Percentiles rank a stretch among this genome's conserved stretches.
Conservation (phyloP, 345 rosid genomes). For the Murraya koenigii region DNA sequence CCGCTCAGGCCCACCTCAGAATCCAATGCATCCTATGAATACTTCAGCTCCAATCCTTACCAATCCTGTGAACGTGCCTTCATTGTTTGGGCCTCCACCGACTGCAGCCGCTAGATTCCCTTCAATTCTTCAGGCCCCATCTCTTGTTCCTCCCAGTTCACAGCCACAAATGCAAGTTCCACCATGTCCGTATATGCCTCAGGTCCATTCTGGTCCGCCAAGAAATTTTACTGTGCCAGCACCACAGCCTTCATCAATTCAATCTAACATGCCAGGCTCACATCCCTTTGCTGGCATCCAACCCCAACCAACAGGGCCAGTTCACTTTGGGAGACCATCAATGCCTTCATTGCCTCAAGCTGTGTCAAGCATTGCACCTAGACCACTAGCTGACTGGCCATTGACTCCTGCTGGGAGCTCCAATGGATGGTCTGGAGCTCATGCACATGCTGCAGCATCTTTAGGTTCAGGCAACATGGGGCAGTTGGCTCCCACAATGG, state of each 20-base stretch:
- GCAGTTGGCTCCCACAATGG: slow-evolving; percentile 35
- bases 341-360: slow-evolving; percentile 39
- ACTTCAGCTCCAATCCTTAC: slow-evolving; percentile 34
- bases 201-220: slow-evolving; percentile 32
- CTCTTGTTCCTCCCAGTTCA: slow-evolving; percentile 31
- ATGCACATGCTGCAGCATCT: slow-evolving; percentile 7
- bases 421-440: slow-evolving; percentile 36
- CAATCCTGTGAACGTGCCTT: slow-evolving; percentile 32
- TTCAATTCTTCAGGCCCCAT: slow-evolving; percentile 37
- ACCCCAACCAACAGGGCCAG: slow-evolving; percentile 34
- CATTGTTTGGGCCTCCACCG: slow-evolving; percentile 50
- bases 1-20: slow-evolving; percentile 32
- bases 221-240: slow-evolving; percentile 37
- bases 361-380: slow-evolving; percentile 27
- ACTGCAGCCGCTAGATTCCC: slow-evolving; percentile 28
- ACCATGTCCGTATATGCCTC: slow-evolving; percentile 30
- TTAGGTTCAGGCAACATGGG: slow-evolving; percentile 35
- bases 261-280: slow-evolving; percentile 26
- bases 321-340: slow-evolving; percentile 32
- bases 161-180: slow-evolving; percentile 31
- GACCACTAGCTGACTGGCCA: slow-evolving; percentile 34
- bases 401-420: slow-evolving; percentile 31
- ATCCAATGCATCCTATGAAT: slow-evolving; percentile 29
- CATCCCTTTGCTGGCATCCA: slow-evolving; percentile 42
- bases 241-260: slow-evolving; percentile 40